Evolutionary conservation across 257 asterid genomes (phyloP).

Genomic region (Capsicum chinense): DNA sequence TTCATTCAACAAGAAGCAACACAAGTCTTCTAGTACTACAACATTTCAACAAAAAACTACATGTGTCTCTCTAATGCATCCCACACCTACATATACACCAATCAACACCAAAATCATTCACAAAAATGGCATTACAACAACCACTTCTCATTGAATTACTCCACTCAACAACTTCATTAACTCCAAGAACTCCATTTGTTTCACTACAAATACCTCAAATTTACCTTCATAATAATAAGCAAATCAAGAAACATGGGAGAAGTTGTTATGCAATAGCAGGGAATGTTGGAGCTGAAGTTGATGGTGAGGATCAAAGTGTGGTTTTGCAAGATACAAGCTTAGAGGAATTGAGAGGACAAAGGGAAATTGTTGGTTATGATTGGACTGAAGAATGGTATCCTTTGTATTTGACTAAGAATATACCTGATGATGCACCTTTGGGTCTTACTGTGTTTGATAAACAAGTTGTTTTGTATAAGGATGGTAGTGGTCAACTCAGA

Average conservation of each 20-base stretch:
- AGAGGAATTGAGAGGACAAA: slow-evolving; percentile 50
- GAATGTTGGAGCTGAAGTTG: slow-evolving; percentile 28
- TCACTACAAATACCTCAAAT: slow-evolving; percentile 19
- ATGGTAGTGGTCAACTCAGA: slow-evolving; percentile 71
- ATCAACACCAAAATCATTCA: slow-evolving; percentile 2
- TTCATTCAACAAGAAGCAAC: slow-evolving; percentile 30
- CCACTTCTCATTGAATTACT: slow-evolving; percentile 34
- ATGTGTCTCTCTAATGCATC: slow-evolving; percentile 25
- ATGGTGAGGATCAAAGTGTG: slow-evolving; percentile 44
- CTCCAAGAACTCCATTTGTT: neutral
- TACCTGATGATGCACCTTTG: slow-evolving; percentile 91
- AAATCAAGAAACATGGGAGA: neutral
- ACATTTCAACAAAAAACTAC: neutral
- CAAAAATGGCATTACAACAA: slow-evolving; percentile 37
- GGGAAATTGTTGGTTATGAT: slow-evolving; percentile 58
- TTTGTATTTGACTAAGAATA: slow-evolving; percentile 72
- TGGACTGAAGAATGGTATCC: slow-evolving; percentile 98
- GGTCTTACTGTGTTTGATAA: slow-evolving; percentile 91
- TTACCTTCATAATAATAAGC: neutral
- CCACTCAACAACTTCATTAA: neutral
- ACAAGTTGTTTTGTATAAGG: slow-evolving; percentile 76
- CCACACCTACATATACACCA: neutral
- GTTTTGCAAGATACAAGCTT: slow-evolving; percentile 34
- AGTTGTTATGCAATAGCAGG: slow-evolving; percentile 31
- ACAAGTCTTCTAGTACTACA: neutral